These are phyloP conservation scores for Polytrichum commune DNA, from an alignment of 225 moss, liverwort and hornwort genomes.

Conservation along the genomic window DNA sequence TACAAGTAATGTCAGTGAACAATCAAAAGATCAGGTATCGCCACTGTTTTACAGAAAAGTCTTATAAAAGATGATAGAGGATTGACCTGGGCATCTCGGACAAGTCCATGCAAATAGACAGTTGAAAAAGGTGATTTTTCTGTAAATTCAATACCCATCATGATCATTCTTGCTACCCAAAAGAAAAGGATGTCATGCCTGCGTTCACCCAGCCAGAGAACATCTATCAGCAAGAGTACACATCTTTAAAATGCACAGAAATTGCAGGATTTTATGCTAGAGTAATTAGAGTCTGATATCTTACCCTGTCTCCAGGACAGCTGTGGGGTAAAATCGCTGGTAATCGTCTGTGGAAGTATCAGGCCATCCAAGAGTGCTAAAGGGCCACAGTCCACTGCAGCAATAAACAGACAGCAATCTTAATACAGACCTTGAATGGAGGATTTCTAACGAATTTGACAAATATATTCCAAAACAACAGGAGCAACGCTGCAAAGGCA, in stretches of 20 bases:
- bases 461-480: too few relatives aligned
- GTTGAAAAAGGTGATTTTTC: slow-evolving; percentile 81
- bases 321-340: slow-evolving; percentile 71
- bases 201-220: slow-evolving; percentile 17
- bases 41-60: too few relatives aligned
- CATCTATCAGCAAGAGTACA: background rate
- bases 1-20: background rate
- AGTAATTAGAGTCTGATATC: slow-evolving; percentile 5
- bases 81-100: slow-evolving; percentile 79
- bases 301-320: slow-evolving; percentile 89
- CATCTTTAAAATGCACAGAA: too few relatives aligned
- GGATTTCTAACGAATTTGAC: too few relatives aligned
- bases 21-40: too few relatives aligned
- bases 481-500: too few relatives aligned
- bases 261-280: too few relatives aligned
- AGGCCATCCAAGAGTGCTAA: slow-evolving; percentile 92
- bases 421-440: too few relatives aligned
- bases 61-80: background rate
- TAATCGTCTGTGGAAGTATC: slow-evolving; percentile 60
- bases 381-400: slow-evolving; percentile 90
- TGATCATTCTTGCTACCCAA: slow-evolving; percentile 96
- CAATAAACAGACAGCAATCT: background rate
- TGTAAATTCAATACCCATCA: slow-evolving; percentile 91
- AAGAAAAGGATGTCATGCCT: slow-evolving; percentile 95
- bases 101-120: slow-evolving; percentile 87